Base-by-base conservation (phyloP, 1,284 basidiomycete species). In the Agaricales sp. region DNA sequence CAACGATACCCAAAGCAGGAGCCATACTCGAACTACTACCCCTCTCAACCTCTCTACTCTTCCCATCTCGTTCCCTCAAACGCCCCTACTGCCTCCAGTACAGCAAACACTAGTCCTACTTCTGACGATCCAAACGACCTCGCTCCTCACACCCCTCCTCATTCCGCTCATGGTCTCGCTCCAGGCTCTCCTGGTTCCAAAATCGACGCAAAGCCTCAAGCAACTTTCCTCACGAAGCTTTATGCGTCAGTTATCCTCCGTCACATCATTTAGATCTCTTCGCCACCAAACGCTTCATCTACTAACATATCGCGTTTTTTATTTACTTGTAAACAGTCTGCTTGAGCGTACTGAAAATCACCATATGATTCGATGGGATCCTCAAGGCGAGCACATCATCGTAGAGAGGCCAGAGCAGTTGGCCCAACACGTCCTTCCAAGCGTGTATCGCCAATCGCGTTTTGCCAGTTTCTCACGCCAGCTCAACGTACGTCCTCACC, bases 401-500 rank as follows among this genome's bases (percentile, higher is more conserved):
- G 90, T 93, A 52, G 90, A 92, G 61, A 75, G 85, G 23, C 90
- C 90, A 53, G 88, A 91, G 61, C 89, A 92, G 64, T 80, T 93
- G 50, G 88, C 88, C 1, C 77, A 90, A 49, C 89, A 92, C 65
- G 86, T 93, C 61, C 78, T 93, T 53, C 90, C 91, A 46, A 82
- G 82, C 59, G 84, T 93, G 49, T 92, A 92, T 67, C 82, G 90
- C 60, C 91, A 93, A 76, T 92, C 87, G 63, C 78, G 90, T 68
- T 93, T 93, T 66, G 91, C 91, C 41, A 88, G 85, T 74, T 93
- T 93, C 75, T 92, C 89, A 54, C 80, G 90, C 66, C 90, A 93
- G 76, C 80, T 93, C 61, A 93, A 93, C 69, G 90, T 92, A 61
- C 59, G 82, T 61, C 58, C 58, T 56, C 58, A 62, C 46, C 65